Conservation (phyloP, 2,329 filamentous ascomycete species). For the Fusarium acutatum region DNA sequence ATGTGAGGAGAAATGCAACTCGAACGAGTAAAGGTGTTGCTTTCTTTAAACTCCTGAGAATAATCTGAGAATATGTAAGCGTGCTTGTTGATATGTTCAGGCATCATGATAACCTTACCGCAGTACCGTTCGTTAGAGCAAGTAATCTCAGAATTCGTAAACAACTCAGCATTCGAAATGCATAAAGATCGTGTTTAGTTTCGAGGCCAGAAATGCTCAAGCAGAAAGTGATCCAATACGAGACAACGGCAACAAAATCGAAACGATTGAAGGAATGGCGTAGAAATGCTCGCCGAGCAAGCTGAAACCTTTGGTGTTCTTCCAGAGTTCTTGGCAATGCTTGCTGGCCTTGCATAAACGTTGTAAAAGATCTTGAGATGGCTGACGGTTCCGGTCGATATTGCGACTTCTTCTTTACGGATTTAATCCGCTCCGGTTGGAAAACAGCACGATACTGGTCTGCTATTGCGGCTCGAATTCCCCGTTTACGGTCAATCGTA, state of each 20-base stretch:
- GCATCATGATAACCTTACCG: conserved; percentile 62
- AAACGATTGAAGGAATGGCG: conserved; percentile 95
- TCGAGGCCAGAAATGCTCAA: conserved; percentile 77
- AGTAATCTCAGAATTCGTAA: conserved; percentile 91
- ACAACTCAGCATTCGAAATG: conserved; percentile 97
- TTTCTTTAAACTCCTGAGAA: conserved; percentile 93
- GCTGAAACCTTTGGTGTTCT: conserved; percentile 83
- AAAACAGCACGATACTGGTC: conserved; percentile 84
- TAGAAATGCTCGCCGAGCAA: conserved; percentile 91
- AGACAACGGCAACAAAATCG: conserved; percentile 93
- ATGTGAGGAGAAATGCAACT: conserved; percentile 91
- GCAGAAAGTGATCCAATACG: conserved; percentile 91
- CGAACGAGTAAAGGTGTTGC: conserved; percentile 90
- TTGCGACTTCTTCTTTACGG: conserved; percentile 63
- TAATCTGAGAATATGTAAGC: conserved; percentile 67
- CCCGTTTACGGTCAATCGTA: conserved; percentile 81
- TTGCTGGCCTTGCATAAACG: conserved; percentile 71
- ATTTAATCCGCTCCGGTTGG: conserved; percentile 78
- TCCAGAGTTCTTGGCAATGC: conserved; percentile 69
- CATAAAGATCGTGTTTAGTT: conserved; percentile 75
- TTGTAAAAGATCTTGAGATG: conserved; percentile 81
- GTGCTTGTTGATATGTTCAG: neutral
- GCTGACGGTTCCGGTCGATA: conserved; percentile 65
- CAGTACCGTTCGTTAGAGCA: conserved; percentile 90
- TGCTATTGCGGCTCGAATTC: conserved; percentile 76